Conservation (phyloP, 495 filamentous ascomycete genomes). For the Geoglossum glabrum region DNA sequence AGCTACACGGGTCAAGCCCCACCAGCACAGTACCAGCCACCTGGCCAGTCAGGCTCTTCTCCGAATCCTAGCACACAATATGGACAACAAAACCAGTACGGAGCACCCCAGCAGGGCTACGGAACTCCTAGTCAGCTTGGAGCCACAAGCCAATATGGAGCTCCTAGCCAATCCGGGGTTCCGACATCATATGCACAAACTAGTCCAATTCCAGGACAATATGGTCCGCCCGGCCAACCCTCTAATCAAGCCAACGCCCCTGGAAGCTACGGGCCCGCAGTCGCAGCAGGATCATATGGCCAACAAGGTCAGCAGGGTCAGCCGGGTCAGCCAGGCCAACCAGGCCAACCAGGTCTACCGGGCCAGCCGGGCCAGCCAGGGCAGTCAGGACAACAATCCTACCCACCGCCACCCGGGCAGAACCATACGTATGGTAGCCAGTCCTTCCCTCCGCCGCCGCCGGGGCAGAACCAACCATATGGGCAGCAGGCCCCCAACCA, state of each 20-base stretch:
- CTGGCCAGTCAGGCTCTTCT: neutral
- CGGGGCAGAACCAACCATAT: neutral
- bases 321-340: neutral
- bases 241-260: neutral
- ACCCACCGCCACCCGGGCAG: neutral
- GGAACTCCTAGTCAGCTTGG: neutral
- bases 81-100: constrained; percentile 1
- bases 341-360: neutral
- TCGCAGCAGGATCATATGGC: neutral
- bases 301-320: neutral
- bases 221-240: neutral
- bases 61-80: neutral
- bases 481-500: neutral
- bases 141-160: neutral
- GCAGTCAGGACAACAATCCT: neutral
- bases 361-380: neutral
- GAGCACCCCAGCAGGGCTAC: neutral
- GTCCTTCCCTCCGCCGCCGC: neutral
- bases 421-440: neutral
- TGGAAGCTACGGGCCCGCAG: neutral
- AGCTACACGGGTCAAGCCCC: constrained; percentile 22
- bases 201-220: neutral
- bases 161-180: neutral
- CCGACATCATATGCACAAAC: neutral
- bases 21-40: constrained; percentile 19